Evolutionary conservation across 2,329 filamentous ascomycete genomes (phyloP).

Genomic region (Diaporthe sp.): DNA sequence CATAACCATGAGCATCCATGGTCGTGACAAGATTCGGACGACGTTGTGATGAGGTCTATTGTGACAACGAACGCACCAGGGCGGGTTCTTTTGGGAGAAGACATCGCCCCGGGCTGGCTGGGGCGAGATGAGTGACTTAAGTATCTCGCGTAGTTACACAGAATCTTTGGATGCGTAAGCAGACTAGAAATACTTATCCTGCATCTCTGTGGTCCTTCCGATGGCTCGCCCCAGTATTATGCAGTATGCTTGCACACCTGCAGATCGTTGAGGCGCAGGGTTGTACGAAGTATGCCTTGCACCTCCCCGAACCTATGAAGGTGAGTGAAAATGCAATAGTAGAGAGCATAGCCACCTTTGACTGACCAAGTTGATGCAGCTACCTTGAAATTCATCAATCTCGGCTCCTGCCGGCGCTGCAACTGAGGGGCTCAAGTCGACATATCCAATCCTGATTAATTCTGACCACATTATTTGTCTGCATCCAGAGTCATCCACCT

Average conservation of each 20-base stretch:
- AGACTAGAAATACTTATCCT: not conserved
- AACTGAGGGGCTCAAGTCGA: too few relatives aligned
- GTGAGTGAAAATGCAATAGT: not conserved
- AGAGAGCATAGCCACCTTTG: not conserved
- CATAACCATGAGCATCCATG: not conserved
- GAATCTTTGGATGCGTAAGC: not conserved
- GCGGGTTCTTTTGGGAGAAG: not conserved
- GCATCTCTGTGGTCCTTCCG: not conserved
- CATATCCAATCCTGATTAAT: too few relatives aligned
- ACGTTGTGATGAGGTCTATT: not conserved
- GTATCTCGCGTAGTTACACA: too few relatives aligned
- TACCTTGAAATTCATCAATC: not conserved
- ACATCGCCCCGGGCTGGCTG: not conserved
- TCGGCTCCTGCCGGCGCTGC: not conserved
- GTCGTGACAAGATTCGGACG: not conserved
- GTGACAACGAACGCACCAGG: not conserved
- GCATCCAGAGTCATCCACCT: too few relatives aligned
- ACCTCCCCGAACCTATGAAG: not conserved
- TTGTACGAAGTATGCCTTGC: not conserved
- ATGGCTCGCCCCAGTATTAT: not conserved
- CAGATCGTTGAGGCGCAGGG: not conserved
- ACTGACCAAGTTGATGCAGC: not conserved
- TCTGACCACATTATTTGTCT: too few relatives aligned
- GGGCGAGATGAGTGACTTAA: too few relatives aligned
- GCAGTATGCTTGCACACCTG: not conserved